Conservation (phyloP, 164 flowering plant species). For the Aristolochia fimbriata region DNA sequence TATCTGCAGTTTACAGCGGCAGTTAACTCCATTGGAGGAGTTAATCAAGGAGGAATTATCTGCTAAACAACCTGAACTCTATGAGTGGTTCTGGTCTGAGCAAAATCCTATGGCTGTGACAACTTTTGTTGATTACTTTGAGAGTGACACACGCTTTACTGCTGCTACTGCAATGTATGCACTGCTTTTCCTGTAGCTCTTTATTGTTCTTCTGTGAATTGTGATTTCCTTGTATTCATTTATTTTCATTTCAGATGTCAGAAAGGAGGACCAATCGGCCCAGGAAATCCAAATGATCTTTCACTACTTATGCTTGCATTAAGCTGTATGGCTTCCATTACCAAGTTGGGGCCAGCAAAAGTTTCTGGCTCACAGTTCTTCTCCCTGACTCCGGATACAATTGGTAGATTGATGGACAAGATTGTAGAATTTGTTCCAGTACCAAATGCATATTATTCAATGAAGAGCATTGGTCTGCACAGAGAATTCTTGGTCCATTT, state of each 20-base stretch:
- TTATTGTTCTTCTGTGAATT: neutral
- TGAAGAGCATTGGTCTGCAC: conserved; percentile 73
- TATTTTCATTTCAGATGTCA: conserved; percentile 30
- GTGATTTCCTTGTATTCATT: conserved; percentile 3
- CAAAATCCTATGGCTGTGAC: conserved; percentile 67
- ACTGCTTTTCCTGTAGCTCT: conserved; percentile 7
- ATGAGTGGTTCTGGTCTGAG: conserved; percentile 92
- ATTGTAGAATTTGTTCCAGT: conserved; percentile 66
- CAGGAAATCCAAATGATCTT: conserved; percentile 52
- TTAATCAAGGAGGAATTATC: conserved; percentile 59
- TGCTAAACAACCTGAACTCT: conserved; percentile 65
- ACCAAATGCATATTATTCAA: conserved; percentile 51
- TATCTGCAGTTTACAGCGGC: conserved; percentile 60
- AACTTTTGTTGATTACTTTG: conserved; percentile 69
- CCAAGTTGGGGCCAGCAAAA: conserved; percentile 88
- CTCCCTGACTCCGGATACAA: conserved; percentile 66
- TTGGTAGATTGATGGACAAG: conserved; percentile 92
- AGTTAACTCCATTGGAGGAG: conserved; percentile 78
- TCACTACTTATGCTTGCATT: conserved; percentile 79
- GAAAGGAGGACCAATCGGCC: conserved; percentile 25
- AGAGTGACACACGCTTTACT: conserved; percentile 55
- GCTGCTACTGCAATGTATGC: conserved; percentile 76
- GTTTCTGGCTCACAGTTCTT: conserved; percentile 75
- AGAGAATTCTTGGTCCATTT: conserved; percentile 90
- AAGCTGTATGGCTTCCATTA: conserved; percentile 70